Evolutionary conservation across 2,329 filamentous ascomycete species (phyloP), one percentile per base, ranked within the genome.

Genomic region (Cytospora schulzeri): DNA sequence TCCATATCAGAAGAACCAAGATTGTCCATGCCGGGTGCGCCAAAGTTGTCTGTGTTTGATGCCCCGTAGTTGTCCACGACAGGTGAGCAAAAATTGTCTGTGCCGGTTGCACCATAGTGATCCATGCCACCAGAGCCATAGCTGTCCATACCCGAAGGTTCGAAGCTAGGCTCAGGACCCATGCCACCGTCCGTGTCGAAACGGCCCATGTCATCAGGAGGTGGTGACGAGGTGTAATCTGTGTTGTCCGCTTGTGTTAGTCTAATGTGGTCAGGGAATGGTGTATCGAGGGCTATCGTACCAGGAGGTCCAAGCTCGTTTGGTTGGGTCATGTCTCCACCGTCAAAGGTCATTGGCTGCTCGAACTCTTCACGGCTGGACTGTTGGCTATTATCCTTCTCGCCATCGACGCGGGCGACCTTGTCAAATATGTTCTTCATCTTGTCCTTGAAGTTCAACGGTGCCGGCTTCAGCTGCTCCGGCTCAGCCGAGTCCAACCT

Each of bases 351-450:
- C 15, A 31, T 31, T 8, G 51, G 51, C 17, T 28, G n/a, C 28
- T 28, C 26, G 26, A 8, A 33, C 1, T 45, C 53, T n/a, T 51
- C 51, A 11, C 26, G 35, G 33, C 33, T 48, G 24, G 59, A 35
- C n/a, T 11, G n/a, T n/a, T 8, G 48, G 4, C 22, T 14, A n/a
- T 55, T 3, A 31, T 56, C 52, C 2, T 53, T 5, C 0, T 33
- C 38, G 22, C 38, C 60, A 19, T 26, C 41, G 5, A n/a, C 52
- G 5, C 48, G 19, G 15, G 24, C 45, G 3, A 24, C 8, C 22
- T 66, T 66, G 52, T 41, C 52, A 11, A 66, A 60, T 17, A 66
- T 8, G 6, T 35, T 60, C 31, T n/a, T 53, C 33, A 64, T 8
- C 31, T 41, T 63, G 35, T 31, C 26, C 22, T 57, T 66, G 26